Base-by-base conservation (phyloP, 352 stramenopile species). In the Pythium utonaiense region DNA sequence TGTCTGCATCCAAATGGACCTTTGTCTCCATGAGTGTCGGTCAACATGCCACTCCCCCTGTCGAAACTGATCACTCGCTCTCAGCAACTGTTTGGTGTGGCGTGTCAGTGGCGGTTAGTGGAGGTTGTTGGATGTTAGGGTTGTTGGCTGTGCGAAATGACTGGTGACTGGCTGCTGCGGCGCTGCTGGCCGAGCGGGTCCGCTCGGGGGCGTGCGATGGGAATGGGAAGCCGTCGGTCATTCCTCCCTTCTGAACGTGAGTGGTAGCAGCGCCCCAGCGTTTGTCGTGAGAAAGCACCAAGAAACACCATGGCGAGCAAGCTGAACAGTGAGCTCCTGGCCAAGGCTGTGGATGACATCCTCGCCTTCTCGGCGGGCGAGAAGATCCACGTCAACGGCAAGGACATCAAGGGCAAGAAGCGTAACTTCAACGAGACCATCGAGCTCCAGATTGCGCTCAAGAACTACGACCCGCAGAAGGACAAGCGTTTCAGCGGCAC, bases 401-500 rank as follows among this genome's bases (percentile, higher is more conserved):
- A 89, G 40, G 95, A 98, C 24, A 57, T 98, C 24, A 96, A 98
- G 75, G 97, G 97, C 84, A 99, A 99, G 91, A 99, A 99, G 85
- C 94, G 98, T 66, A 99, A 99, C 83, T 99, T 99, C 83, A 97
- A 93, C 55, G 98, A 99, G 79, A 99, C 98, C 48, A 93, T 99
- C 62, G 98, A 99, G 78, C 81, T 98, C 42, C 91, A 98, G 80
- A 98, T 99, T 66, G 97, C 95, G 56, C 86, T 99, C 56, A 99
- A 99, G 94, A 99, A 99, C 93, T 99, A 99, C 80, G 98, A 99
- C 87, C 97, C 97, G 66, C 90, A 98, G 74, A 98, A 98, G 82
- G 98, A 99, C 93, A 99, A 99, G 84, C 97, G 97, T 97, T 99
- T 99, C 93, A 96, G 83, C 70, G 98, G 98, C 74, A 99, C 96